phyloP scores from a whole-genome alignment of 129 eudicot species.

The Lonicera japonica region DNA sequence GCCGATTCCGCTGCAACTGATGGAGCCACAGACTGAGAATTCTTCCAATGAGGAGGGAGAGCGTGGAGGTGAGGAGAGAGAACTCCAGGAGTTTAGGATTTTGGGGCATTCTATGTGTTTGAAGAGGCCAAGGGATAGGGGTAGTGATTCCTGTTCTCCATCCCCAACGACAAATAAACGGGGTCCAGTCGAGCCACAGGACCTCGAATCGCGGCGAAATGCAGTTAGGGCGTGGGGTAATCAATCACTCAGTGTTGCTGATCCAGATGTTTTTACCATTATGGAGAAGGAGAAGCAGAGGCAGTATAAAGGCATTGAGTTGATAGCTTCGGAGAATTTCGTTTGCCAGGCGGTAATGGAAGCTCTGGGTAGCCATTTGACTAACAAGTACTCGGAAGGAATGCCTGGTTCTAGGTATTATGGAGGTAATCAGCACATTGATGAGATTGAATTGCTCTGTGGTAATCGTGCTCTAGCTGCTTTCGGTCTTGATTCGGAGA shows the following conservation, averaged over 20 bases:
- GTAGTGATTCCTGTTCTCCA: slow-evolving; percentile 24
- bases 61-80: slow-evolving; percentile 38
- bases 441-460: slow-evolving; percentile 78
- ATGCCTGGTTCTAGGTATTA: slow-evolving; percentile 87
- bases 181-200: slow-evolving; percentile 24
- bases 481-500: slow-evolving; percentile 60
- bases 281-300: slow-evolving; percentile 89
- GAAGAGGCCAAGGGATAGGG: slow-evolving; percentile 71
- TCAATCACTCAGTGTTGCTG: slow-evolving; percentile 57
- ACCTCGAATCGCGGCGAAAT: slow-evolving; percentile 42
- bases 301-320: slow-evolving; percentile 77
- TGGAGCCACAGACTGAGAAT: slow-evolving; percentile 53
- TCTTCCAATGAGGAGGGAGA: slow-evolving; percentile 15
- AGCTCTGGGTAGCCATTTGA: slow-evolving; percentile 80
- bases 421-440: slow-evolving; percentile 81
- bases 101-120: slow-evolving; percentile 86
- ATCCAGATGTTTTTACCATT: slow-evolving; percentile 62
- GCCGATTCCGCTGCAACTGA: slow-evolving; percentile 58
- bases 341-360: slow-evolving; percentile 90
- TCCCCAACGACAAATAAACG: slow-evolving; percentile 26
- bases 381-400: slow-evolving; percentile 93
- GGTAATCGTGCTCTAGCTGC: slow-evolving; percentile 77
- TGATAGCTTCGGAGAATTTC: slow-evolving; percentile 92
- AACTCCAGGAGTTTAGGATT: slow-evolving; percentile 48
- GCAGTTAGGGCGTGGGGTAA: slow-evolving; percentile 78